Evolutionary conservation across 805 yeast genomes (phyloP), one percentile per base, ranked within the genome.

Genomic region (Teunomyces tritomae): DNA sequence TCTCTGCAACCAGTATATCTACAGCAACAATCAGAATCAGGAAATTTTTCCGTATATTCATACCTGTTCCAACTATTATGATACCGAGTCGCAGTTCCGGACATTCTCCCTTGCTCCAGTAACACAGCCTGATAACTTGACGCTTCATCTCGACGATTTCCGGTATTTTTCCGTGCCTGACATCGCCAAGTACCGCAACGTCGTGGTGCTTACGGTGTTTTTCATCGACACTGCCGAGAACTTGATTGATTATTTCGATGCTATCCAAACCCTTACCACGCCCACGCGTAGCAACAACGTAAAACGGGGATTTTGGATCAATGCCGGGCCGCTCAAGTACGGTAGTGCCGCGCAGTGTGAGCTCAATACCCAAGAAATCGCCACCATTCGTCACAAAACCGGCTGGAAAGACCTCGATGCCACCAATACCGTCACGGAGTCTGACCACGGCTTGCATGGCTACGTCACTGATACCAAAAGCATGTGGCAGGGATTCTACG

Each of bases 211-310:
- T 3, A 76, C 87, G 0, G 85, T 85, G 4, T 92, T 86, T 60
- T 91, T 92, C 67, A 73, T 92, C 26, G 98, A 92, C 65, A 92
- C 98, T 0, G 97, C 97, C 0, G 96, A 89, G 57, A 88, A 91
- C 58, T 61, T 89, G 43, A 73, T 92, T 52, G 84, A 82, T 35
- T 91, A 91, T 63, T 64, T 92, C 46, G 85, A 85, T 46, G 67
- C 85, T 0, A 82, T 92, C 32, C 77, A 78, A 47, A 57, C 63
- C 8, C 57, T 84, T 30, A 49, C 64, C 11, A 52, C 65, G 7
- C 62, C 63, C 7, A 65, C 73, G 8, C 57, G 58, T 7, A 71
- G 69, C 7, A 43, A 53, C 13, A 42, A 49, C 5, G 49, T 56
- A 5, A 70, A 69, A 11, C 75, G 75, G 3, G 84, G 88, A 0